Conservation (phyloP, 139 green algal genomes). For the Coelastrella sp. region DNA sequence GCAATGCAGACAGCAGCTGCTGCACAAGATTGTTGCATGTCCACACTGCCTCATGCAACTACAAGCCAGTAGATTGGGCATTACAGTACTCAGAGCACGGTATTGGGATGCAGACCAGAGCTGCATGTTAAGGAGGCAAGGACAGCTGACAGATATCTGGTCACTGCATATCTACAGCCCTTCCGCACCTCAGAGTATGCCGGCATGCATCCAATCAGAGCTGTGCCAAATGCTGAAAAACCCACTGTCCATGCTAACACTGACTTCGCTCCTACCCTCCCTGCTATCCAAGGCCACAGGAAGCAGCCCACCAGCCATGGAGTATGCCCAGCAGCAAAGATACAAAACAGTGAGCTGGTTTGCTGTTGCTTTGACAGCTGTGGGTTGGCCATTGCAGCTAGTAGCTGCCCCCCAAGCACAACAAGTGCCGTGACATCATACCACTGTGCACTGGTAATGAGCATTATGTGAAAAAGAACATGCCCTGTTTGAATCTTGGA, state of each 20-base stretch:
- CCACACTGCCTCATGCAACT: too few species aligned
- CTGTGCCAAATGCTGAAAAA: slow-evolving; percentile 17
- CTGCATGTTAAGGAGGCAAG: background rate
- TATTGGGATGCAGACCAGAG: background rate
- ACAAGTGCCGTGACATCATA: slow-evolving; percentile 34
- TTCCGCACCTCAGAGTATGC: slow-evolving; percentile 27
- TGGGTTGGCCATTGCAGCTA: background rate
- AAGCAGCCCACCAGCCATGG: slow-evolving; percentile 29
- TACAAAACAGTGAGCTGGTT: background rate
- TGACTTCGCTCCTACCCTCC: background rate
- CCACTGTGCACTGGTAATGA: slow-evolving; percentile 24
- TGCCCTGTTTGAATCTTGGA: background rate
- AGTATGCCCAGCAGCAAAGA: slow-evolving; percentile 35
- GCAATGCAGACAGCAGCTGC: background rate
- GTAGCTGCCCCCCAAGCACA: slow-evolving; percentile 18
- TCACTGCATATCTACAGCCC: background rate
- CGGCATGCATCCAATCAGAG: slow-evolving; percentile 38
- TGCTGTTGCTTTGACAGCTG: background rate
- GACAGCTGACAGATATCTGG: background rate
- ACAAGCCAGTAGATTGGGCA: too few species aligned
- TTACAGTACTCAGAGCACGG: too few species aligned
- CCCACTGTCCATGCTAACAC: slow-evolving; percentile 22
- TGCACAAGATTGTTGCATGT: too few species aligned
- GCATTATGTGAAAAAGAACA: slow-evolving; percentile 1
- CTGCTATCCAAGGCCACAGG: slow-evolving; percentile 25